A percentile compares a stretch with the other conserved stretches of the same genome.
Conservation (phyloP, 1,284 basidiomycete species). For the Ceratobasidium sp. region DNA sequence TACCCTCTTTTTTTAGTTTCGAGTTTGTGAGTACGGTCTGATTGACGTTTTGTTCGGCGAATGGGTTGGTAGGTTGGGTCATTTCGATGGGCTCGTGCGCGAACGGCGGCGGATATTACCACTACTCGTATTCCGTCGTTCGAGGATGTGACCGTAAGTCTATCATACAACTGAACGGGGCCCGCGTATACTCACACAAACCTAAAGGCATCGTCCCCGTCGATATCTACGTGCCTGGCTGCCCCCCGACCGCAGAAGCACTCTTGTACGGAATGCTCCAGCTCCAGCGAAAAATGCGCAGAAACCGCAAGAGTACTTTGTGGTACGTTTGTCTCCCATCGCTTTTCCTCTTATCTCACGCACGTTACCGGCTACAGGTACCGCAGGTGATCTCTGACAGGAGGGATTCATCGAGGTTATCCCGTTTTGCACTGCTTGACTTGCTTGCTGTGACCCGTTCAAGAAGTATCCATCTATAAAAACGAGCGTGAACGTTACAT, state of each 20-base stretch:
- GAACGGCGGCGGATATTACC: constrained; percentile 98
- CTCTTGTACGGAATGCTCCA: constrained; percentile 94
- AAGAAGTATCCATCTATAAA: constrained; percentile 6
- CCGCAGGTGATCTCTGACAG: constrained; percentile 21
- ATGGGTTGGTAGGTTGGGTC: constrained; percentile 80
- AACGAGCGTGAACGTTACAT: constrained; percentile 27
- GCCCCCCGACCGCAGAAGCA: constrained; percentile 94
- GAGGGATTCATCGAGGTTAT: neutral
- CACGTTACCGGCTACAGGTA: constrained; percentile 34
- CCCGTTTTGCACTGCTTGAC: neutral
- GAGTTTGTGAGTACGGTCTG: constrained; percentile 43
- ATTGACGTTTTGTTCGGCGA: constrained; percentile 44
- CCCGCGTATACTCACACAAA: constrained; percentile 13
- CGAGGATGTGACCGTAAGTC: constrained; percentile 97
- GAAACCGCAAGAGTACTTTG: constrained; percentile 86
- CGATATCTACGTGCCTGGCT: constrained; percentile 96
- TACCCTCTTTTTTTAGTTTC: constrained; percentile 48
- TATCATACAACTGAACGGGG: neutral
- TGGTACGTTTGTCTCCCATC: constrained; percentile 73
- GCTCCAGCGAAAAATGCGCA: constrained; percentile 96
- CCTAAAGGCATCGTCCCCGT: constrained; percentile 90
- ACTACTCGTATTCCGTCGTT: constrained; percentile 98
- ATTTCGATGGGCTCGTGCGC: constrained; percentile 99
- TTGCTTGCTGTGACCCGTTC: too few relatives aligned
- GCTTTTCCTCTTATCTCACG: constrained; percentile 27